A percentile compares a stretch with the other conserved stretches of the same genome.
Conservation (phyloP, 192 early-diverging fungal genomes). For the Gamsiella multidivaricata region DNA sequence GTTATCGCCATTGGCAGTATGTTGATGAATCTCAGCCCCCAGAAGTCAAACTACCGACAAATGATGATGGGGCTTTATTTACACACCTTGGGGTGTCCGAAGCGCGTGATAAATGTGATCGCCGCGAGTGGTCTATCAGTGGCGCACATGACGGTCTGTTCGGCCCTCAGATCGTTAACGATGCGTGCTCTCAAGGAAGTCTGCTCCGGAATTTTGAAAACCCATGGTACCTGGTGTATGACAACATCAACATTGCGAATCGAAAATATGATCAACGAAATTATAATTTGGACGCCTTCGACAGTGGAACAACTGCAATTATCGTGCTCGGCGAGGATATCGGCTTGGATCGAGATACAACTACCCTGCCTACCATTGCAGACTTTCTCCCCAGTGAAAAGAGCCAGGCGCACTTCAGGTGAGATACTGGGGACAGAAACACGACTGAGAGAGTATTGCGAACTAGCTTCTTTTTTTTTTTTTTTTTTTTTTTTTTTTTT, state of each 20-base stretch:
- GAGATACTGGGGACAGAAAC: too few species aligned
- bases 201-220: not conserved
- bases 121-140: not conserved
- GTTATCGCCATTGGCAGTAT: not conserved
- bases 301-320: slow-evolving; percentile 12
- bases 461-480: too few species aligned
- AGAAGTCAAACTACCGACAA: slow-evolving; percentile 3
- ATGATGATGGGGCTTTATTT: slow-evolving; percentile 9
- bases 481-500: too few species aligned
- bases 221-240: slow-evolving; percentile 18
- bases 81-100: not conserved
- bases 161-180: not conserved
- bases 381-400: too few species aligned
- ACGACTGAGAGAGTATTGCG: too few species aligned
- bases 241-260: slow-evolving; percentile 16
- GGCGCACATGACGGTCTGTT: not conserved
- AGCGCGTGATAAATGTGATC: not conserved
- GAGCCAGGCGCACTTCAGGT: not conserved
- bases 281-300: slow-evolving; percentile 8
- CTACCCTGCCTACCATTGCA: too few species aligned
- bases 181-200: not conserved
- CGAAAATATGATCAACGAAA: slow-evolving; percentile 8
- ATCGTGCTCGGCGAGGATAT: not conserved
- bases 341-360: too few species aligned
- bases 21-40: not conserved